Percentiles rank a stretch among this genome's conserved stretches.
Conservation (phyloP, 495 filamentous ascomycete genomes). For the Penicillium odoratum region DNA sequence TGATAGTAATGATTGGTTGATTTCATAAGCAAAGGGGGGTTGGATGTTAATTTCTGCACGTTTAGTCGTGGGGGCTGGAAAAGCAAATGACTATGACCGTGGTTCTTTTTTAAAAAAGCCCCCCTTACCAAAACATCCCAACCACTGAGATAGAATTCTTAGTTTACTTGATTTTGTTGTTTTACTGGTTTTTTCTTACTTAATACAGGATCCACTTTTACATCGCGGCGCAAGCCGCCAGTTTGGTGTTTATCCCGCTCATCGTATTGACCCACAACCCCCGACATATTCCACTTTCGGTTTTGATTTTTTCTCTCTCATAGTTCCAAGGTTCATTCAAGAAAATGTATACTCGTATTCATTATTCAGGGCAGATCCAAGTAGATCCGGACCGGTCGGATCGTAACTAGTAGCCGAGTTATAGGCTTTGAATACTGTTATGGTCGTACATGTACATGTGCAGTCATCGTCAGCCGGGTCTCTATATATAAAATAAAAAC, state of each 20-base stretch:
- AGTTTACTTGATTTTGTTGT: not conserved
- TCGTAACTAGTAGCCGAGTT: constrained; percentile 1
- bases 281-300: not conserved
- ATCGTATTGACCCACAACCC: constrained; percentile 1
- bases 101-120: not conserved
- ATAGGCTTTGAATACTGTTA: not conserved
- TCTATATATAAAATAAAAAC: no score
- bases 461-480: not conserved
- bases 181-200: constrained; percentile 3
- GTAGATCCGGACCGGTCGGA: constrained; percentile 9
- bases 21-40: constrained; percentile 1
- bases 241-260: constrained; percentile 30
- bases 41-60: not conserved
- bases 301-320: not conserved
- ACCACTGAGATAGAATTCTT: no score
- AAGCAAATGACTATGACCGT: not conserved
- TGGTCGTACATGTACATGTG: constrained; percentile 3
- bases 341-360: not conserved
- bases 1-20: constrained; percentile 1
- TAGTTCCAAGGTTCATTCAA: not conserved
- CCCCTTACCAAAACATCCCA: not conserved
- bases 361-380: not conserved
- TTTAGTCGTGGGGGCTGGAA: not conserved
- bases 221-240: constrained; percentile 34
- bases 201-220: constrained; percentile 29